Conservation (phyloP, 176 grass and related monocot species). For the Guadua angustifolia region DNA sequence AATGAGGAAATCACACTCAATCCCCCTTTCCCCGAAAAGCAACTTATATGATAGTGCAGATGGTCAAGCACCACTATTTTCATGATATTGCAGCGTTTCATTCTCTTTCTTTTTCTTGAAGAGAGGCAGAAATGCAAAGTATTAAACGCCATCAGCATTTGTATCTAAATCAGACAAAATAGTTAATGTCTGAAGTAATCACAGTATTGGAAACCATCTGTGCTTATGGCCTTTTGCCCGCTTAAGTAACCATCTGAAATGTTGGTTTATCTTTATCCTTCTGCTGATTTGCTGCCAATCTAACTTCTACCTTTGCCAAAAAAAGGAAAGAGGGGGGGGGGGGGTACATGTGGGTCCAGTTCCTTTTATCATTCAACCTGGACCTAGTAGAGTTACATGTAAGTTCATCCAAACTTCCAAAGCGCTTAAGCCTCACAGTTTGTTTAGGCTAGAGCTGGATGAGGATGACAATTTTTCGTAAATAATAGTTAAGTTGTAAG, state of each 20-base stretch:
- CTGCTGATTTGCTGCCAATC: neutral
- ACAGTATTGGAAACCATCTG: neutral
- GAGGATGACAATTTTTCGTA: too few species aligned
- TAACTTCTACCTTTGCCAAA: conserved; percentile 1
- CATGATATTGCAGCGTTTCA: neutral
- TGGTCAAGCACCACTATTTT: neutral
- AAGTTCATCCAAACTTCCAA: conserved; percentile 19
- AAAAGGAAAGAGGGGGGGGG: neutral
- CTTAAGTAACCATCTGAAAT: neutral
- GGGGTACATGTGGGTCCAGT: neutral
- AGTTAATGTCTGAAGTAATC: neutral
- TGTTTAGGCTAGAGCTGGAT: too few species aligned
- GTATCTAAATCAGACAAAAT: neutral
- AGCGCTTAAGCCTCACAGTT: neutral
- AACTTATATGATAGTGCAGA: neutral
- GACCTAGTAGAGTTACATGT: conserved; percentile 23
- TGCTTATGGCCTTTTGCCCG: neutral
- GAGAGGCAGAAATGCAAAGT: neutral
- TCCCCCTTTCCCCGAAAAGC: neutral
- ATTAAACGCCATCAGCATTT: neutral
- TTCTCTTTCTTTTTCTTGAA: neutral
- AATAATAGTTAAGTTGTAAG: too few species aligned
- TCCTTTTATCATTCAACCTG: neutral
- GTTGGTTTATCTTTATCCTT: neutral
- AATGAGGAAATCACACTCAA: neutral